Percentiles rank a stretch among this genome's conserved stretches.
phyloP scores from a whole-genome alignment of 768 basidiomycete species.

The Macrolepiota fuliginosa region DNA sequence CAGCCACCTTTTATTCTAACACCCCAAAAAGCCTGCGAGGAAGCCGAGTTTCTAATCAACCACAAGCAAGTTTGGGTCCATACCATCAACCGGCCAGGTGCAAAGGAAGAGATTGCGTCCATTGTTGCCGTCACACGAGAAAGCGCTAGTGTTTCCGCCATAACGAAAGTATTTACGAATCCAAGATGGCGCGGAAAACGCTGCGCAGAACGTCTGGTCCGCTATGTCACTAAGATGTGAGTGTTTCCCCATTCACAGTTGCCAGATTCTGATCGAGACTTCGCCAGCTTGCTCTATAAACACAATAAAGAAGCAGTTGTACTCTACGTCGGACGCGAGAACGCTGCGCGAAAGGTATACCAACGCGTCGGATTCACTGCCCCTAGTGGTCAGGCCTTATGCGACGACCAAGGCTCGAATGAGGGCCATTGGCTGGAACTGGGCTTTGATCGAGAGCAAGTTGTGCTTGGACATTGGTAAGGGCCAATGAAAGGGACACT shows the following conservation, averaged over 20 bases:
- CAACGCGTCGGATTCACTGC: constrained; percentile 69
- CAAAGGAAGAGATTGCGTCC: constrained; percentile 48
- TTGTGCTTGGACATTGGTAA: constrained; percentile 70
- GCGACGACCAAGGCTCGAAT: constrained; percentile 35
- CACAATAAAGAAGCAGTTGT: constrained; percentile 46
- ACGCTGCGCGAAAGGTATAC: constrained; percentile 52
- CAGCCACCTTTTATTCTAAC: constrained; percentile 58
- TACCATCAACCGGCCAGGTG: constrained; percentile 29
- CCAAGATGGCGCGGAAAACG: constrained; percentile 47
- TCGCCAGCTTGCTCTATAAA: constrained; percentile 21
- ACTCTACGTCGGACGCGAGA: constrained; percentile 62
- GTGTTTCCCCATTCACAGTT: constrained; percentile 18
- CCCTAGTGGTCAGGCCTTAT: constrained; percentile 28
- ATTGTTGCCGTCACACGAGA: constrained; percentile 69
- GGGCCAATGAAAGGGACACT: neutral
- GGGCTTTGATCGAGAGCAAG: constrained; percentile 49
- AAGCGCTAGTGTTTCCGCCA: constrained; percentile 53
- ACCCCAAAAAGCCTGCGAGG: constrained; percentile 36
- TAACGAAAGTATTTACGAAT: constrained; percentile 73
- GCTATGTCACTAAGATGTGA: constrained; percentile 54
- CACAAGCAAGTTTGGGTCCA: constrained; percentile 61
- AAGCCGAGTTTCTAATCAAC: constrained; percentile 49
- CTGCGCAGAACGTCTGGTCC: constrained; percentile 64
- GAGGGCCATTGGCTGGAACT: constrained; percentile 52
- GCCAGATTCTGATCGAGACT: constrained; percentile 17